Conservation (phyloP, 306 rosid species). For the Pyrus betulifolia region DNA sequence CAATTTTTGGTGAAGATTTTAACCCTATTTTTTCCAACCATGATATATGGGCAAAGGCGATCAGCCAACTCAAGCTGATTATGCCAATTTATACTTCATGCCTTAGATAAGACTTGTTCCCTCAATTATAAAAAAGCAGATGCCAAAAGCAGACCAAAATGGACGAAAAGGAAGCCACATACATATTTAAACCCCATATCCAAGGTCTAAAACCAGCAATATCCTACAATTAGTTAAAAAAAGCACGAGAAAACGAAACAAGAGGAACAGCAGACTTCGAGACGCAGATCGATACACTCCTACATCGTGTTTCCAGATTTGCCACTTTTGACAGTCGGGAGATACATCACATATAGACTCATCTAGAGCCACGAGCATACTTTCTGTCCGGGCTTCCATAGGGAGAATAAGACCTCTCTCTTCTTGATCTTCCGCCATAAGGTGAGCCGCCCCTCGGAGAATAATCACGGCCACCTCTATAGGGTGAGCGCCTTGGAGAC, state of each 20-base stretch:
- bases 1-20: too few relatives aligned
- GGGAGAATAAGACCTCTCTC: slow-evolving; percentile 82
- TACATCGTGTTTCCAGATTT: background rate
- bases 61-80: too few relatives aligned
- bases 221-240: background rate
- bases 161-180: background rate
- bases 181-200: background rate
- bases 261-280: background rate
- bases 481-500: slow-evolving; percentile 89
- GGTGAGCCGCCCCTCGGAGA: slow-evolving; percentile 68
- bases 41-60: too few relatives aligned
- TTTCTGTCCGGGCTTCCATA: slow-evolving; percentile 77
- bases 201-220: background rate
- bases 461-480: slow-evolving; percentile 70
- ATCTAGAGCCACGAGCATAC: slow-evolving; percentile 63
- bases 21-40: too few relatives aligned
- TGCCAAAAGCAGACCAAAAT: background rate
- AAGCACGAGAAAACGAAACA: background rate
- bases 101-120: too few relatives aligned
- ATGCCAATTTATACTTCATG: too few relatives aligned
- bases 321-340: background rate
- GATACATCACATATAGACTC: slow-evolving; percentile 15
- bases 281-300: background rate
- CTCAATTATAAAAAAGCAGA: too few relatives aligned
- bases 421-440: slow-evolving; percentile 70